Evolutionary conservation across 257 asterid species (phyloP), one percentile per base, ranked within the genome.

Genomic region (Primulina tabacum): DNA sequence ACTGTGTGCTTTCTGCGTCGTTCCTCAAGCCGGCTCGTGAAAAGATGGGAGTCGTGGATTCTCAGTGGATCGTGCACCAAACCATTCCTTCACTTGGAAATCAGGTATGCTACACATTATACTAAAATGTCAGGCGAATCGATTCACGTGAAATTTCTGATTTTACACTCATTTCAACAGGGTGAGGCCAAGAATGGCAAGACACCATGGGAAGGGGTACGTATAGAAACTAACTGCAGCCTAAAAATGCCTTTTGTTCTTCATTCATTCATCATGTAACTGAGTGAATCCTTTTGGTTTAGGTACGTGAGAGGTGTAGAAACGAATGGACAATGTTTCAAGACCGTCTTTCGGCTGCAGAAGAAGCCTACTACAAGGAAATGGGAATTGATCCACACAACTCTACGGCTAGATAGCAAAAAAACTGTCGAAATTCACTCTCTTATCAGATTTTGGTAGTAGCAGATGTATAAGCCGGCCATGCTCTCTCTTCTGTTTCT

Each of bases 131-230:
- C 21, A 50, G 20, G 20, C n/a, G 8, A 50, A 50, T 50, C 57
- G 2, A 50, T 50, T 16, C 57, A 4, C 8, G 8, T 16, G 57
- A 50, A 43, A 43, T 43, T 14, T 50, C 57, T 50, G 20, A 16
- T 53, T 37, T 26, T 60, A 55, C 43, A 24, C 58, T 64, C 76
- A 37, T 69, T 12, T 68, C 7, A n/a, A 72, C 86, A 89, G 98
- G 98, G 98, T 72, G 63, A 70, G 72, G 78, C 90, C 8, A 96
- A 86, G 79, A 76, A 87, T 7, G 97, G 97, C 73, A 93, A 77
- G 80, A 95, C 95, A 35, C 92, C 98, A 38, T 89, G 97, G 98
- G 96, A 88, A 90, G 97, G 98, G 96, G 98, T 93, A 88, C 17
- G 83, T 69, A 1, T 50, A 50, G 11, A 64, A 62, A 37, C 57